Base-by-base conservation (phyloP, 257 asterid genomes). In the Striga asiatica region DNA sequence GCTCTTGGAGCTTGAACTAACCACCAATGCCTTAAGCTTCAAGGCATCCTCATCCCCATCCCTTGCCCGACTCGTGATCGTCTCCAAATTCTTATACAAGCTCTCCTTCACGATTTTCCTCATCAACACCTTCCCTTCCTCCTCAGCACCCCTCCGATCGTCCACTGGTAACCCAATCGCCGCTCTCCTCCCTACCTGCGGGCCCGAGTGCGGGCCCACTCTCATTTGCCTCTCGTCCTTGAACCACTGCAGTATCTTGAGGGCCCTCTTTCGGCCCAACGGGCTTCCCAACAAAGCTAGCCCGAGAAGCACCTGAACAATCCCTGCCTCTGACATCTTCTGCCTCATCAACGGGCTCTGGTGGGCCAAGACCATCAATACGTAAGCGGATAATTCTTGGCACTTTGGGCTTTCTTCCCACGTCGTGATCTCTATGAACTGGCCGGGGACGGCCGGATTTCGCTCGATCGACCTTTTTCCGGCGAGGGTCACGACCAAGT, bases 151-250 rank as follows among this genome's bases (percentile, higher is more conserved):
- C 69, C 61, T 71, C 39, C 50, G 53, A 45, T 57, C 76, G 11
- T 57, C n/a, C n/a, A n/a, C 54, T 0, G 91, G 81, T 1, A 82
- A 79, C 28, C 80, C 74, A 0, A 68, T 39, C 2, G 50, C 11
- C n/a, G 18, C 22, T 24, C 78, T 54, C 31, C 80, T 76, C 34
- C 35, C 35, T 10, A 66, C 66, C 38, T 78, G 85, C 14, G 94
- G 94, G 50, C 94, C 89, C n/a, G 94, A 81, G 48, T 77, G 89
- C 45, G 75, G 76, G n/a, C 81, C 86, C 70, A 77, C 57, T 54
- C 60, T 69, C 56, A 50, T 59, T 49, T 71, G 81, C 43, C 86
- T 70, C 2, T 78, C 89, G 61, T 78, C 78, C 60, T 78, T 81
- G 31, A 83, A 81, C 94, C 86, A 78, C 22, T 83, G 84, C 16